Base-by-base conservation (phyloP, 768 basidiomycete genomes). In the Auricularia heimuer region DNA sequence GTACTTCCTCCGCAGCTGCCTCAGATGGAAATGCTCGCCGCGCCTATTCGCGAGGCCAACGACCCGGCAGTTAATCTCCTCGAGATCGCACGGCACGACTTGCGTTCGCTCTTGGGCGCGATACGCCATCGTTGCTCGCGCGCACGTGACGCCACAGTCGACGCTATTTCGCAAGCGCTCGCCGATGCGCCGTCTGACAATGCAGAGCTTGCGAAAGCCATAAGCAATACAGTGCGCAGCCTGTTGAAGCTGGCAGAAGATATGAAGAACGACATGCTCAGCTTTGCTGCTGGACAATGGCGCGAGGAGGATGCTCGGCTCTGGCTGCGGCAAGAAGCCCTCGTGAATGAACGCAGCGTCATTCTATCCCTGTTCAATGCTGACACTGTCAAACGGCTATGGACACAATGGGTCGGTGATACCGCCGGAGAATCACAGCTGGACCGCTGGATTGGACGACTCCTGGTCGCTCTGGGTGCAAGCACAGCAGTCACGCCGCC, bases 231-330 rank as follows among this genome's bases (percentile, higher is more conserved):
- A 3, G 70, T 81, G 36, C 82, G 76, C 66, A 75, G 76, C 3
- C 80, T 84, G 54, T 69, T 90, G 4, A 71, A 75, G 14, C 75
- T 90, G 14, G 74, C 83, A 0, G 83, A 87, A 51, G 73, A 76
- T n/a, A 87, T 91, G 85, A 87, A 84, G 71, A 76, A 81, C 35
- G 89, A 90, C 69, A 77, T 90, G 42, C 84, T 11, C 80, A 84
- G 64, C 83, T 87, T 61, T 76, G 88, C 11, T 71, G 89, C 1
- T 87, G 86, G 21, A 78, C 77, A 44, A 87, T 90, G 86, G 79
- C 82, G 29, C 4, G 89, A 91, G 69, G 71, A 76, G 44, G 82
- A 91, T 63, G 77, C 89, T 33, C 73, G 71, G 21, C 76, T 72
- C 3, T 70, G 84, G 14, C 73, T 90, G 36, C 71, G 72, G 6